Evolutionary conservation across 169 alveolate genomes (phyloP).

Genomic region (Perkinsus chesapeaki): DNA sequence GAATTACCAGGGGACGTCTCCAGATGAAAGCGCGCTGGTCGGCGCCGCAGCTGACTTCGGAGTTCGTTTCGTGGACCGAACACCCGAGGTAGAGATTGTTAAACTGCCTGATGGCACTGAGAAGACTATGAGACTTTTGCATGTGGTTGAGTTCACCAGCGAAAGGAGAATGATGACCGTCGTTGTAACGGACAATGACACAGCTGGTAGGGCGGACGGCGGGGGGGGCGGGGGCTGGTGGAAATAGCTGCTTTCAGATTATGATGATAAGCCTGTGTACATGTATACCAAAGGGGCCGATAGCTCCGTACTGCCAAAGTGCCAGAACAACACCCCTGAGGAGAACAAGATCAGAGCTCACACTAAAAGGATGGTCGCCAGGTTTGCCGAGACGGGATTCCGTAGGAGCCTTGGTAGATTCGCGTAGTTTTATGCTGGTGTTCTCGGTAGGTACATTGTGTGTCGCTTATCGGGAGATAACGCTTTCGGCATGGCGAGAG

Average conservation of each 20-base stretch:
- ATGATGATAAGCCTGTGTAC: slow-evolving; percentile 45
- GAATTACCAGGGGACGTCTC: slow-evolving; percentile 13
- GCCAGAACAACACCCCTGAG: slow-evolving; percentile 24
- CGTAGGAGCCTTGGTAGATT: slow-evolving; percentile 66
- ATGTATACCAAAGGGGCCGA: slow-evolving; percentile 56
- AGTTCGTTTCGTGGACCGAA: background rate
- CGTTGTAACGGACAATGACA: slow-evolving; percentile 18
- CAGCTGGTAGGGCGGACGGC: background rate
- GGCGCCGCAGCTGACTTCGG: slow-evolving; percentile 27
- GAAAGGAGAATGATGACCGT: slow-evolving; percentile 53
- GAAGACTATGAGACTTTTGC: slow-evolving; percentile 9
- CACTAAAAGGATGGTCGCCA: slow-evolving; percentile 40
- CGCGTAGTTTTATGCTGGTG: slow-evolving; percentile 51
- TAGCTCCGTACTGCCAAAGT: slow-evolving; percentile 41
- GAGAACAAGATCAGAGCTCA: slow-evolving; percentile 24
- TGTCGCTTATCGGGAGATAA: slow-evolving; percentile 29
- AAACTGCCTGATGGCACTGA: background rate
- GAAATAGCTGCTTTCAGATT: slow-evolving; percentile 73
- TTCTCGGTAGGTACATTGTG: background rate
- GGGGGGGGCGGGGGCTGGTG: slow-evolving; percentile 16
- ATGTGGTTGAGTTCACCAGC: slow-evolving; percentile 43
- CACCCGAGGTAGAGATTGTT: background rate
- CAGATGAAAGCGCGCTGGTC: slow-evolving; percentile 33
- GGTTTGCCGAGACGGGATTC: slow-evolving; percentile 71
- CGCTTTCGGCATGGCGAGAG: slow-evolving; percentile 50